Evolutionary conservation across 176 grass and related monocot species (phyloP).

Genomic region (Cenchrus purpureus): DNA sequence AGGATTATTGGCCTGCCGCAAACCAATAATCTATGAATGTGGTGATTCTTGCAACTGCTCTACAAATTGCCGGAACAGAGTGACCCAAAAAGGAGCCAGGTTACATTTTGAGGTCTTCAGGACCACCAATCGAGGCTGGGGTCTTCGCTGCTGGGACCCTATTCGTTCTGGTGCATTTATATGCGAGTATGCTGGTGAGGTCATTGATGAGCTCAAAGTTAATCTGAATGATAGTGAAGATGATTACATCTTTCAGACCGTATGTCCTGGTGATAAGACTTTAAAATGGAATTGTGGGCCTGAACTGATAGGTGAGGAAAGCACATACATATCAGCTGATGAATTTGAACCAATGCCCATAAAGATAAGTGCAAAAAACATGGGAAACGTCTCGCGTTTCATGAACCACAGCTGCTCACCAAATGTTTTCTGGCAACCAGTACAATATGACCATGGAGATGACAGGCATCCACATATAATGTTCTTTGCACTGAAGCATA

Average conservation of each 20-base stretch:
- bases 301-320: slow-evolving; percentile 60
- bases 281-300: slow-evolving; percentile 71
- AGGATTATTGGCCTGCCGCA: slow-evolving; percentile 64
- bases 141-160: slow-evolving; percentile 81
- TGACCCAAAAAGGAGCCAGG: slow-evolving; percentile 63
- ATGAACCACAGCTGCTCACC: slow-evolving; percentile 91
- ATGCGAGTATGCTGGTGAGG: slow-evolving; percentile 74
- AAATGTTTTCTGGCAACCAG: slow-evolving; percentile 88
- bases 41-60: slow-evolving; percentile 61
- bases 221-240: slow-evolving; percentile 54
- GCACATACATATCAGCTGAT: slow-evolving; percentile 42
- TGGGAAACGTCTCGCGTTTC: slow-evolving; percentile 74
- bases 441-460: slow-evolving; percentile 65
- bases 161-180: slow-evolving; percentile 82
- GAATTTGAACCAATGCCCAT: slow-evolving; percentile 58
- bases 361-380: slow-evolving; percentile 68
- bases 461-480: slow-evolving; percentile 61
- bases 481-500: slow-evolving; percentile 83
- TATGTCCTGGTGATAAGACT: slow-evolving; percentile 62
- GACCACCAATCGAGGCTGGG: slow-evolving; percentile 70
- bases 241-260: slow-evolving; percentile 71
- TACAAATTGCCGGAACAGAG: slow-evolving; percentile 73
- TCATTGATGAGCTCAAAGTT: slow-evolving; percentile 53
- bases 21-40: slow-evolving; percentile 73
- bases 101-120: slow-evolving; percentile 81